Percentiles rank a stretch among this genome's conserved stretches.
Conservation (phyloP, 1,139 yeast genomes). For the Blastobotrys aristatus region DNA sequence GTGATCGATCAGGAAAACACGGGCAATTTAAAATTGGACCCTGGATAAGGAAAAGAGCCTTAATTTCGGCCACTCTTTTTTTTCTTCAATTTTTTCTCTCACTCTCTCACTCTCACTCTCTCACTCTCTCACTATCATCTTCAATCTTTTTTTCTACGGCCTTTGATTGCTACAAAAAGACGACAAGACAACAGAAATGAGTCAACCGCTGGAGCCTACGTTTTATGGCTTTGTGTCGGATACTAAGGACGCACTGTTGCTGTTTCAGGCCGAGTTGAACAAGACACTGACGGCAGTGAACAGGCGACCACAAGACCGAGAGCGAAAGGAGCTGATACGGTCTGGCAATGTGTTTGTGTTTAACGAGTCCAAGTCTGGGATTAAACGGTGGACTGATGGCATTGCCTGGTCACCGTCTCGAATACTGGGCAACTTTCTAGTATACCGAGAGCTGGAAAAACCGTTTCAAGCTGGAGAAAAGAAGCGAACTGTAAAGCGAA, state of each 20-base stretch:
- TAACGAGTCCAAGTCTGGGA: constrained; percentile 75
- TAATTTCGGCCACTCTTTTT: not conserved
- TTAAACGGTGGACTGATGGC: constrained; percentile 94
- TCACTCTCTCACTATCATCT: no score
- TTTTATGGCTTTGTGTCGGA: constrained; percentile 74
- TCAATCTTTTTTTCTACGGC: not conserved
- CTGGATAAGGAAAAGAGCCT: not conserved
- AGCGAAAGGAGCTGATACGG: constrained; percentile 57
- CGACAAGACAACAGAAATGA: not conserved
- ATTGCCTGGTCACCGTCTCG: constrained; percentile 89
- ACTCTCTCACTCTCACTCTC: no score
- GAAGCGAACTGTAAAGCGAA: constrained; percentile 34
- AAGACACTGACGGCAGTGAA: constrained; percentile 60
- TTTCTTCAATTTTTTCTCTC: not conserved
- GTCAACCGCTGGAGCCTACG: constrained; percentile 44
- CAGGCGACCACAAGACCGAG: constrained; percentile 79
- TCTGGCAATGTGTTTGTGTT: constrained; percentile 84
- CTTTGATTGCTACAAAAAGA: not conserved
- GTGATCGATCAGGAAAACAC: no score
- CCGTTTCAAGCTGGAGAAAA: constrained; percentile 42
- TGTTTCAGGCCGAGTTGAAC: constrained; percentile 72
- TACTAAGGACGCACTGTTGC: constrained; percentile 74
- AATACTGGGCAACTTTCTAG: constrained; percentile 74
- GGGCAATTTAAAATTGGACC: no score
- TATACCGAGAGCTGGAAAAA: constrained; percentile 73